Evolutionary conservation across 495 filamentous ascomycete species (phyloP).

Genomic region (Penicillium lividum): DNA sequence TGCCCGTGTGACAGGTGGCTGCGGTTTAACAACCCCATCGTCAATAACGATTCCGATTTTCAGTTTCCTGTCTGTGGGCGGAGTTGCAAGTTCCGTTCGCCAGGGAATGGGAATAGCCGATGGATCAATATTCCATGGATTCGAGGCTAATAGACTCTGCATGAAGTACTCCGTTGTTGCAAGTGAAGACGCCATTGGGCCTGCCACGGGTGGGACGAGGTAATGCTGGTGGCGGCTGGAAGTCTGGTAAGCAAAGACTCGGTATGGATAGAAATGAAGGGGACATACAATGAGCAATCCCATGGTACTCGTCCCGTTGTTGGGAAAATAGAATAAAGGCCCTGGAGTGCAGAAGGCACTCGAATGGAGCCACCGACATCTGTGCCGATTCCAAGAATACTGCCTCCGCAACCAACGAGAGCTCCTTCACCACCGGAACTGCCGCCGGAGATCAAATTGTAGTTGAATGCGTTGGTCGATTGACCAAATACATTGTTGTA

Average conservation of each 20-base stretch:
- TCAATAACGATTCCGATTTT: constrained; percentile 52
- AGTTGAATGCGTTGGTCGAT: constrained; percentile 59
- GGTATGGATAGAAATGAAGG: background rate
- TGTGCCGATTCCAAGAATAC: constrained; percentile 62
- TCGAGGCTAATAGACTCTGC: constrained; percentile 32
- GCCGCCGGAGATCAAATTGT: constrained; percentile 56
- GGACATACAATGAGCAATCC: constrained; percentile 36
- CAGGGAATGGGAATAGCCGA: constrained; percentile 44
- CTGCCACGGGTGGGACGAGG: constrained; percentile 38
- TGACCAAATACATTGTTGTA: constrained; percentile 42
- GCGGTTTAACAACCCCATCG: constrained; percentile 53
- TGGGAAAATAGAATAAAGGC: constrained; percentile 64
- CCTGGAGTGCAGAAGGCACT: constrained; percentile 61
- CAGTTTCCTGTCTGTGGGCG: constrained; percentile 30
- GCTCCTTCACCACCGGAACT: constrained; percentile 66
- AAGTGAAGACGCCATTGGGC: constrained; percentile 45
- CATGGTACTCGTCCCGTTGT: constrained; percentile 57
- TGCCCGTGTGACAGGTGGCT: constrained; percentile 51
- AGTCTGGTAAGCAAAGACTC: background rate
- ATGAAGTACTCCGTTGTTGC: constrained; percentile 46
- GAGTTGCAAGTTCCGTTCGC: constrained; percentile 31
- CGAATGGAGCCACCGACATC: constrained; percentile 69
- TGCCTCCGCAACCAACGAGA: constrained; percentile 55
- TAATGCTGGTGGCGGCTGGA: constrained; percentile 31
- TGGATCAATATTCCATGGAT: constrained; percentile 46